Conservation (phyloP, 1,139 yeast genomes). For the Magnusiomyces sp. region DNA sequence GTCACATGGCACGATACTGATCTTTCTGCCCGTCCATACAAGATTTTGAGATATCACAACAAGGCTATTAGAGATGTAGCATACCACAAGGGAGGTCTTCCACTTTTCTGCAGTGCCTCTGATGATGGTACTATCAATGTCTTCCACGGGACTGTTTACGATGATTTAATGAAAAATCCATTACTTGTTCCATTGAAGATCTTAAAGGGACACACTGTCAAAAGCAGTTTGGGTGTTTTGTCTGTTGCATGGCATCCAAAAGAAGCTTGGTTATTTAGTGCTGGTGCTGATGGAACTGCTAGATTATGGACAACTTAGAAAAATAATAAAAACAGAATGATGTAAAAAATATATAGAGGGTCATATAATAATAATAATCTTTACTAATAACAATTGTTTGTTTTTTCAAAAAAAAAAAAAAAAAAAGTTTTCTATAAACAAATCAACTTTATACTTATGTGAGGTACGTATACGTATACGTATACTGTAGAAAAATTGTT, state of each 20-base stretch:
- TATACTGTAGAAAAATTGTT: too few species aligned
- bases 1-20: constrained; percentile 97
- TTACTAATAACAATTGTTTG: background rate
- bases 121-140: constrained; percentile 93
- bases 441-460: too few species aligned
- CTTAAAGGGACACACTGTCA: constrained; percentile 81
- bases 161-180: constrained; percentile 92
- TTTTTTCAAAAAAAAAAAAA: too few species aligned
- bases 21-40: constrained; percentile 81
- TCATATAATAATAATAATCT: background rate
- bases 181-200: constrained; percentile 93
- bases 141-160: constrained; percentile 95
- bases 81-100: constrained; percentile 78
- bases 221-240: constrained; percentile 79
- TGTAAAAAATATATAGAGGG: background rate
- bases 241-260: constrained; percentile 93
- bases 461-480: too few species aligned
- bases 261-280: constrained; percentile 96
- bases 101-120: constrained; percentile 91
- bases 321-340: background rate
- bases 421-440: background rate
- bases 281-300: constrained; percentile 98
- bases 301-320: constrained; percentile 86
- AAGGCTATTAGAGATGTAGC: constrained; percentile 85
- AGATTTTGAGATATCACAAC: constrained; percentile 88